Conservation (phyloP, 2,329 filamentous ascomycete species). For the Penicillium sp. region DNA sequence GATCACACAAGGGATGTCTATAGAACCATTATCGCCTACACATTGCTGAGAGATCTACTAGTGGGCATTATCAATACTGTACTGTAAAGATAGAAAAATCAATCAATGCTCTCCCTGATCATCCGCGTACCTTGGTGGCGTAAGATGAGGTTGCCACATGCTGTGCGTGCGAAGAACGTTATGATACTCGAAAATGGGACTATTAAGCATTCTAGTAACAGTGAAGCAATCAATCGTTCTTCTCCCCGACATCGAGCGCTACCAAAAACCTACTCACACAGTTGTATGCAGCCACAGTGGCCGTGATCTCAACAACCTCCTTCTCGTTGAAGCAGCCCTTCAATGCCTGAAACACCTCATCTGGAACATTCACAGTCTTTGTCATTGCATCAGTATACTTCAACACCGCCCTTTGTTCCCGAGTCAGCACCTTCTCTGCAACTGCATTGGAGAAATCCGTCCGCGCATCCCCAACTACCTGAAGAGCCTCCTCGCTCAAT, state of each 20-base stretch:
- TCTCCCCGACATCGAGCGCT: conserved; percentile 64
- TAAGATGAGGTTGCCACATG: background rate
- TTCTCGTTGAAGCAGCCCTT: conserved; percentile 63
- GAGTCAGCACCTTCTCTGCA: conserved; percentile 45
- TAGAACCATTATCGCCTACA: background rate
- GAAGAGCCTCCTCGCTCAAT: conserved; percentile 49
- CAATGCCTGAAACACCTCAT: conserved; percentile 65
- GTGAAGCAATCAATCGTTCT: conserved; percentile 27
- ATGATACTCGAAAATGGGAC: background rate
- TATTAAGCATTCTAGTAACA: background rate
- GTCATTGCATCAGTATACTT: conserved; percentile 84
- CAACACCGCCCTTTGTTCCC: conserved; percentile 66
- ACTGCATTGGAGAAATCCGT: conserved; percentile 27
- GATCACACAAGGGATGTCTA: background rate
- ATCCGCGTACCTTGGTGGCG: background rate
- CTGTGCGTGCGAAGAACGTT: background rate
- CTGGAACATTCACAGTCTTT: conserved; percentile 64
- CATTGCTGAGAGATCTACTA: background rate
- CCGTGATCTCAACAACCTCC: conserved; percentile 78
- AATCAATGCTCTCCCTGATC: background rate
- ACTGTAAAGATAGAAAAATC: background rate
- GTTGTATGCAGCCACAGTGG: conserved; percentile 77
- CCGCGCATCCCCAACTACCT: conserved; percentile 32
- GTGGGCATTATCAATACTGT: background rate
- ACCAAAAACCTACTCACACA: conserved; percentile 82